A percentile compares a stretch with the other conserved stretches of the same genome.
phyloP scores from a whole-genome alignment of 2,329 filamentous ascomycete genomes.

The Claviceps cyperi region DNA sequence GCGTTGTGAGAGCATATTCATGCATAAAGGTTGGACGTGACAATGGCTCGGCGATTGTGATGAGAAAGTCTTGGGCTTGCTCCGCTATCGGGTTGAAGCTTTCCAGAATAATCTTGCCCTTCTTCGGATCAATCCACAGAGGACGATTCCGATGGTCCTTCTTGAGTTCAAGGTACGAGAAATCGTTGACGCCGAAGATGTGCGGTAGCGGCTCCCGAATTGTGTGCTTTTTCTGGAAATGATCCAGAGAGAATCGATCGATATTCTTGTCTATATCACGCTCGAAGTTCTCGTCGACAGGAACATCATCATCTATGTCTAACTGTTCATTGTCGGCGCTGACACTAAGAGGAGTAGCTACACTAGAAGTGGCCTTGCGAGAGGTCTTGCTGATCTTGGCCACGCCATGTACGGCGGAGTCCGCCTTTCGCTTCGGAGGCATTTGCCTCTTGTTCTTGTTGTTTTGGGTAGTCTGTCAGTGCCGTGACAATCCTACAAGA shows the following conservation, averaged over 20 bases:
- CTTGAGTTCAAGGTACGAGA: slow-evolving; percentile 70
- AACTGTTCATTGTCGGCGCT: slow-evolving; percentile 35
- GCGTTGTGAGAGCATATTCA: slow-evolving; percentile 81
- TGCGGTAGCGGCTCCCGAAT: slow-evolving; percentile 30
- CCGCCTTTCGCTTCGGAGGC: slow-evolving; percentile 59
- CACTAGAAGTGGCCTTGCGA: slow-evolving; percentile 44
- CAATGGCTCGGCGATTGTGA: slow-evolving; percentile 85
- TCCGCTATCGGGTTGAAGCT: slow-evolving; percentile 81
- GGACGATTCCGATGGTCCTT: slow-evolving; percentile 80
- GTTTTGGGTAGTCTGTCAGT: slow-evolving; percentile 6
- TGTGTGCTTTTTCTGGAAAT: slow-evolving; percentile 32
- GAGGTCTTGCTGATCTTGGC: slow-evolving; percentile 43
- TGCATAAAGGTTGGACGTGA: slow-evolving; percentile 84
- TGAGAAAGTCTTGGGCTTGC: slow-evolving; percentile 85
- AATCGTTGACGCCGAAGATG: slow-evolving; percentile 47
- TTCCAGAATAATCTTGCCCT: slow-evolving; percentile 80
- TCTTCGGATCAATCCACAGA: slow-evolving; percentile 82
- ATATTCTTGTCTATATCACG: slow-evolving; percentile 43
- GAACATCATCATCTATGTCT: slow-evolving; percentile 30
- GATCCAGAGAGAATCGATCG: slow-evolving; percentile 42
- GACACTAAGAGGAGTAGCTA: slow-evolving; percentile 43
- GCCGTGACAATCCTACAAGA: slow-evolving; percentile 6
- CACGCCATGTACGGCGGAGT: slow-evolving; percentile 28
- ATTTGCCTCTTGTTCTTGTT: slow-evolving; percentile 24
- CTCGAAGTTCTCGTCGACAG: slow-evolving; percentile 36